These are phyloP conservation scores for Phytophthora pini DNA, from an alignment of 352 stramenopile species.

Conservation along the genomic window DNA sequence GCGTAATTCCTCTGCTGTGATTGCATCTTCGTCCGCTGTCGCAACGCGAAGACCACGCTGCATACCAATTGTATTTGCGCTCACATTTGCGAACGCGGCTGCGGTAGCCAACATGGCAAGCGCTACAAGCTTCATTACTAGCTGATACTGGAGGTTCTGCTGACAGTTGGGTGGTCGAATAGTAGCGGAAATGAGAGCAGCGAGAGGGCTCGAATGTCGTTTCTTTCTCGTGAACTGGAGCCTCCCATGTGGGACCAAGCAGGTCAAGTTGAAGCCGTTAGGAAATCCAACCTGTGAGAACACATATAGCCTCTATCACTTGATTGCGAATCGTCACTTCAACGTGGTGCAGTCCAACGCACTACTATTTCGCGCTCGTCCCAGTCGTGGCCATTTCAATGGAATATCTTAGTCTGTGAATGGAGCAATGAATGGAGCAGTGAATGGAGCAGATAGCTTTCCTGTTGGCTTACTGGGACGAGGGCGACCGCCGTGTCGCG, in stretches of 20 bases:
- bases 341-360: background rate
- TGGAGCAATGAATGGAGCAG: background rate
- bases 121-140: constrained; percentile 17
- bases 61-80: background rate
- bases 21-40: constrained; percentile 4
- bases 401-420: constrained; percentile 16
- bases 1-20: constrained; percentile 6
- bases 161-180: constrained; percentile 20
- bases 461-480: constrained; percentile 19
- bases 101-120: constrained; percentile 7
- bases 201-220: constrained; percentile 27
- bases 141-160: background rate
- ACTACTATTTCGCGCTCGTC: background rate
- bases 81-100: constrained; percentile 5
- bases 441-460: constrained; percentile 4
- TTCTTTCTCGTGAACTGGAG: constrained; percentile 21
- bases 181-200: constrained; percentile 23
- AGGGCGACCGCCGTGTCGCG: constrained; percentile 14
- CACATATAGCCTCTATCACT: constrained; percentile 11
- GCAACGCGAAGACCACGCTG: constrained; percentile 17
- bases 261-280: constrained; percentile 36
- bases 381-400: constrained; percentile 15
- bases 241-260: constrained; percentile 16
- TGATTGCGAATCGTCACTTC: constrained; percentile 31
- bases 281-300: constrained; percentile 24